Conservation (phyloP, 345 rosid genomes). For the Limnanthes douglasii region DNA sequence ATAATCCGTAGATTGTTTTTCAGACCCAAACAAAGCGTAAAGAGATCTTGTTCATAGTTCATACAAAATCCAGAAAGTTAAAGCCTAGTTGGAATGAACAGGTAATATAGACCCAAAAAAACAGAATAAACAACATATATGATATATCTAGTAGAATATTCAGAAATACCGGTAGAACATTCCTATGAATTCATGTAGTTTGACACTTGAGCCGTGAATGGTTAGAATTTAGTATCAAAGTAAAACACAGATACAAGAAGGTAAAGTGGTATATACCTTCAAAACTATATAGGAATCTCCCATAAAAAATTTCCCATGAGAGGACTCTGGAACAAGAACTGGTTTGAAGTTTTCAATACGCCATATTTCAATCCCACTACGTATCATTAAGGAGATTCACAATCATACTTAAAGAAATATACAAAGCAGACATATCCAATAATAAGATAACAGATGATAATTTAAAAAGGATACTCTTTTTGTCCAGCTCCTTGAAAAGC, state of each 20-base stretch:
- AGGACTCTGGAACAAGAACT: slow-evolving; percentile 35
- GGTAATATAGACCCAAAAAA: too few relatives aligned
- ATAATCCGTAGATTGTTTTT: too few relatives aligned
- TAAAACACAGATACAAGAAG: not conserved
- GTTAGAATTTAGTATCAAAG: not conserved
- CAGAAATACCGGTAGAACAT: too few relatives aligned
- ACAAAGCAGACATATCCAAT: slow-evolving; percentile 1
- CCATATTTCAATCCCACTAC: slow-evolving; percentile 75
- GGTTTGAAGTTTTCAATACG: slow-evolving; percentile 62
- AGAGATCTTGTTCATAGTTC: too few relatives aligned
- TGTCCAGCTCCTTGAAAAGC: slow-evolving; percentile 77
- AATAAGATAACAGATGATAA: not conserved
- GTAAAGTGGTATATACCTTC: slow-evolving; percentile 23
- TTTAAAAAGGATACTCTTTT: slow-evolving; percentile 52
- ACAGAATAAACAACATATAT: too few relatives aligned
- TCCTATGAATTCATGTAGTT: too few relatives aligned
- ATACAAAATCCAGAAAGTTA: too few relatives aligned
- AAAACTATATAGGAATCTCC: slow-evolving; percentile 70
- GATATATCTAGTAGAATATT: too few relatives aligned
- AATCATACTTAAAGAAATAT: slow-evolving; percentile 4
- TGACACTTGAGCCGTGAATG: not conserved
- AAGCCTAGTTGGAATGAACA: too few relatives aligned
- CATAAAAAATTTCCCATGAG: slow-evolving; percentile 52
- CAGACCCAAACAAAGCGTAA: too few relatives aligned
- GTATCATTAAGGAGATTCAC: slow-evolving; percentile 20